Evolutionary conservation across 768 basidiomycete genomes (phyloP).

Genomic region (Lepiota subincarnata): DNA sequence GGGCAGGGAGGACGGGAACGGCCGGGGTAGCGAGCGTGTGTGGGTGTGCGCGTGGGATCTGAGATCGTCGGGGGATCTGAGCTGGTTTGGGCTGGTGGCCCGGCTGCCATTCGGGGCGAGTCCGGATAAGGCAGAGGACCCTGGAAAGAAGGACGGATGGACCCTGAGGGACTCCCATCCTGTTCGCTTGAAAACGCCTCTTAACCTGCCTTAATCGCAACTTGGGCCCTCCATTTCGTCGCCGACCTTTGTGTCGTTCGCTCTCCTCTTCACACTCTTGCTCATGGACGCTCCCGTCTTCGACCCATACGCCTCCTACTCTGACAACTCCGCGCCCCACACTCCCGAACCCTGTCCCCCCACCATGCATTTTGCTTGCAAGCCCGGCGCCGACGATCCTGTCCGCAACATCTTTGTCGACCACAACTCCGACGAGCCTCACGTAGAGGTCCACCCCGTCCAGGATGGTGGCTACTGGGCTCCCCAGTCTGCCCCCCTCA

Average conservation of each 20-base stretch:
- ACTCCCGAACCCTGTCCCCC: conserved; percentile 43
- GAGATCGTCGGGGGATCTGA: conserved; percentile 1
- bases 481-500: conserved; percentile 24
- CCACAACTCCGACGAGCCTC: conserved; percentile 37
- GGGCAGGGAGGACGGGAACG: not conserved
- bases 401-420: conserved; percentile 51
- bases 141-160: not conserved
- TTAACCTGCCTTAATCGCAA: conserved; percentile 8
- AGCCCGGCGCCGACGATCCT: conserved; percentile 35
- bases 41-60: not conserved
- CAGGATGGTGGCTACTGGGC: conserved; percentile 30
- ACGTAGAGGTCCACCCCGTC: conserved; percentile 37
- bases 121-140: not conserved
- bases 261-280: conserved; percentile 14
- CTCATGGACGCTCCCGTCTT: conserved; percentile 47
- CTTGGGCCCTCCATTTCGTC: conserved; percentile 6
- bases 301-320: conserved; percentile 62
- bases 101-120: not conserved
- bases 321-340: conserved; percentile 66
- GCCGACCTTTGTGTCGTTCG: conserved; percentile 7
- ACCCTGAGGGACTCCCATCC: conserved; percentile 9
- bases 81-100: not conserved
- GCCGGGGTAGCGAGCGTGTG: too few species aligned
- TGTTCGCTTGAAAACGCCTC: conserved; percentile 7
- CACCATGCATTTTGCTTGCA: conserved; percentile 27